A percentile compares a stretch with the other conserved stretches of the same genome.
Conservation (phyloP, 805 yeast genomes). For the Lachancea dasiensis region DNA sequence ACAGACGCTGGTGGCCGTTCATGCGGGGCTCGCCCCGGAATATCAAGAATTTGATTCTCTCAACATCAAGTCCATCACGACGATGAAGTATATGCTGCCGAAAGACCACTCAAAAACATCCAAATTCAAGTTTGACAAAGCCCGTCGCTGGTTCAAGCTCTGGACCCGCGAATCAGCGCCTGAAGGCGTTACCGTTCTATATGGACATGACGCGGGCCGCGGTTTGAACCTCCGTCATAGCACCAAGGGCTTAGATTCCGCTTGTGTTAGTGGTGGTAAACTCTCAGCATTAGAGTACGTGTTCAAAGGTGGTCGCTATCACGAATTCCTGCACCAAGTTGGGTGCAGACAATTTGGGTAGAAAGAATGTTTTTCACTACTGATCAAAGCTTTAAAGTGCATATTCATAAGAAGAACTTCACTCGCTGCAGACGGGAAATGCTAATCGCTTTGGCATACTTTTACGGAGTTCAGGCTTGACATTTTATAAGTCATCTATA, state of each 20-base stretch:
- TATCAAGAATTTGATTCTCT: slow-evolving; percentile 35
- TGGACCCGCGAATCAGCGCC: slow-evolving; percentile 38
- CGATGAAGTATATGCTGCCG: slow-evolving; percentile 62
- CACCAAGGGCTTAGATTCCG: slow-evolving; percentile 76
- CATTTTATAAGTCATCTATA: no score
- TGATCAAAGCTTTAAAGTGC: no score
- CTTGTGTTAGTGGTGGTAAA: slow-evolving; percentile 71
- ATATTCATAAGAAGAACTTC: no score
- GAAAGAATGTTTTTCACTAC: not conserved
- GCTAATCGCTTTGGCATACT: no score
- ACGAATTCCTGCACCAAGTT: slow-evolving; percentile 13
- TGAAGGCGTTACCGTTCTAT: slow-evolving; percentile 44
- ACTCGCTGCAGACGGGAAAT: no score
- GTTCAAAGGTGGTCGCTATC: slow-evolving; percentile 9
- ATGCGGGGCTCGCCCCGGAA: slow-evolving; percentile 77
- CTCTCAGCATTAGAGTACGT: slow-evolving; percentile 48
- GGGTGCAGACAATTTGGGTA: slow-evolving; percentile 8
- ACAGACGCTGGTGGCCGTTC: slow-evolving; percentile 49
- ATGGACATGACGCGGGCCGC: slow-evolving; percentile 84
- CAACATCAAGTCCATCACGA: slow-evolving; percentile 55
- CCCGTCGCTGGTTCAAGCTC: slow-evolving; percentile 51
- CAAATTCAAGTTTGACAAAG: slow-evolving; percentile 20
- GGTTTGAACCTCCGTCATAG: slow-evolving; percentile 62
- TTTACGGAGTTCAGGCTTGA: no score
- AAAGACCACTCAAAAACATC: slow-evolving; percentile 48